Conservation (phyloP, 192 early-diverging fungal genomes). For the Pilobolus umbonatus region DNA sequence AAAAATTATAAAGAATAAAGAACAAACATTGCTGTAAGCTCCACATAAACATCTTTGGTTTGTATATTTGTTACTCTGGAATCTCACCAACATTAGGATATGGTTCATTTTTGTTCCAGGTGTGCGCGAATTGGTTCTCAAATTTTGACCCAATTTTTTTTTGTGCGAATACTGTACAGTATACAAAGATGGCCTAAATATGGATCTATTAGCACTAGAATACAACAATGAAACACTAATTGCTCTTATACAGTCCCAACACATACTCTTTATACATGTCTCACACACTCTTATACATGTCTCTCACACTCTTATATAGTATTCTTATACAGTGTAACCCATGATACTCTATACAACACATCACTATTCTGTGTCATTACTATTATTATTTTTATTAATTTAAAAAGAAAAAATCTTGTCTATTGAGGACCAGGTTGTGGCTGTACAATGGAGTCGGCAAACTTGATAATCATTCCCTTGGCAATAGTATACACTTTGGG, state of each 20-base stretch:
- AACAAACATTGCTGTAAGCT: conserved; percentile 10
- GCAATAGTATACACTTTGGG: conserved; percentile 38
- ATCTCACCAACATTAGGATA: conserved; percentile 4
- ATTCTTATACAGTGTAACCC: no score
- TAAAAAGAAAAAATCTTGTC: not conserved
- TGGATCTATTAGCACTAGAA: no score
- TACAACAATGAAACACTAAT: no score
- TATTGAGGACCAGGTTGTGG: conserved; percentile 31
- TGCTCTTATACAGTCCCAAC: no score
- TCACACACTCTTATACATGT: no score
- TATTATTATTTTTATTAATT: not conserved
- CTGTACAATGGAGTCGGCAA: conserved; percentile 29
- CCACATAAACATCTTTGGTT: conserved; percentile 11
- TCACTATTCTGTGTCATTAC: not conserved
- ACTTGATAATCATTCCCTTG: conserved; percentile 28
- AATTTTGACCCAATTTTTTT: conserved; percentile 11
- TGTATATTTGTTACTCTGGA: conserved; percentile 12
- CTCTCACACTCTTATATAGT: no score
- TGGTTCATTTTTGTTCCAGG: conserved; percentile 6
- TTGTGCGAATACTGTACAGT: conserved; percentile 3
- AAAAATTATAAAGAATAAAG: conserved; percentile 14
- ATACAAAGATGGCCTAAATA: no score
- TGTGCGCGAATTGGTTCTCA: conserved; percentile 10
- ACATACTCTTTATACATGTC: no score
- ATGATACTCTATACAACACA: no score